Conservation (phyloP, 2,329 filamentous ascomycete genomes). For the Westerdykella aurantiaca region DNA sequence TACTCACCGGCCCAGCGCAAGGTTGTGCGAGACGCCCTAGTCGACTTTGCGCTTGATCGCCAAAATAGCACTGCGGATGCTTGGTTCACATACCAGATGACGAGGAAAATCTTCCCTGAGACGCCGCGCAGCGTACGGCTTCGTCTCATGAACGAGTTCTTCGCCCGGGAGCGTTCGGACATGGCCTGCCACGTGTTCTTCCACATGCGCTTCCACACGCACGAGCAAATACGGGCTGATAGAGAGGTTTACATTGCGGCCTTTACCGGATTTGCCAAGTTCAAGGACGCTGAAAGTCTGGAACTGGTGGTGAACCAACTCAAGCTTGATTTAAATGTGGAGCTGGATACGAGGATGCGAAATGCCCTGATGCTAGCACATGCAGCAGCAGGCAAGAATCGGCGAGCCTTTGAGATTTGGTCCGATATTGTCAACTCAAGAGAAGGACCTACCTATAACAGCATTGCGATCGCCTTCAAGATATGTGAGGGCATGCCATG, state of each 20-base stretch:
- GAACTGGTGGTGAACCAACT: slow-evolving; percentile 84
- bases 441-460: slow-evolving; percentile 82
- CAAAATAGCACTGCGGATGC: slow-evolving; percentile 60
- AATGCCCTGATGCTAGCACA: slow-evolving; percentile 89
- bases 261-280: slow-evolving; percentile 66
- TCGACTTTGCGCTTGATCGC: slow-evolving; percentile 61
- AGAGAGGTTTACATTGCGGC: slow-evolving; percentile 70
- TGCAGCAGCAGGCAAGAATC: slow-evolving; percentile 59
- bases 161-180: slow-evolving; percentile 68
- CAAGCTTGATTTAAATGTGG: slow-evolving; percentile 80
- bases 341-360: slow-evolving; percentile 67
- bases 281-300: slow-evolving; percentile 58
- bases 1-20: slow-evolving; percentile 65
- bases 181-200: slow-evolving; percentile 84
- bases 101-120: slow-evolving; percentile 55
- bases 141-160: slow-evolving; percentile 75
- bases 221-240: slow-evolving; percentile 58
- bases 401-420: slow-evolving; percentile 73
- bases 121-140: slow-evolving; percentile 61
- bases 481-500: slow-evolving; percentile 60
- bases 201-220: slow-evolving; percentile 80
- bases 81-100: slow-evolving; percentile 57
- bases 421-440: slow-evolving; percentile 70
- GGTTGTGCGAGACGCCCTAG: slow-evolving; percentile 60
- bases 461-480: slow-evolving; percentile 73